Evolutionary conservation across 2,329 filamentous ascomycete genomes (phyloP), one percentile per base, ranked within the genome.

Genomic region (Penicillium sp.): DNA sequence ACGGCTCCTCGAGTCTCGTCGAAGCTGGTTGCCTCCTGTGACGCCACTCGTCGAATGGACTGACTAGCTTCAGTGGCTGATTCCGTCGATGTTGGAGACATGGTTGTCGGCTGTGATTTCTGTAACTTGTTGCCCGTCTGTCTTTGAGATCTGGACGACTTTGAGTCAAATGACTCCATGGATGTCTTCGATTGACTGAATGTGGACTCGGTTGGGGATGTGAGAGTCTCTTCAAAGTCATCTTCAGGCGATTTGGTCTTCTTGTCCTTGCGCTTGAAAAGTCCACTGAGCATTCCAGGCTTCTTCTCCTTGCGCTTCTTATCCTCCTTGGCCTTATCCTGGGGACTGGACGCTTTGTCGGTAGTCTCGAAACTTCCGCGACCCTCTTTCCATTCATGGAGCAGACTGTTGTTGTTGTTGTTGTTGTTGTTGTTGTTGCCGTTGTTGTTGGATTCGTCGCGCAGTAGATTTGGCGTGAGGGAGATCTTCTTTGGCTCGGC

Each of bases 401-500:
- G 56, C 26, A 68, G 56, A n/a, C 53, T 42, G 19, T 42, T 42
- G 19, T 10, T 42, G 10, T 22, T 42, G 19, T 27, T 49, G 21
- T 56, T 65, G 47, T 57, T 66, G 58, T 62, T 74, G 11, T 42
- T 42, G 19, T 10, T 42, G 10, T 22, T 42, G 19, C 33, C 49
- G 21, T 56, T 65, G 47, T 57, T 66, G 58, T 62, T 74, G 11
- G 79, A 79, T 62, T 97, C 93, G 64, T 98, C 93, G 43, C 93
- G 87, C 42, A 98, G 79, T 52, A 99, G 78, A 65, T 96, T 96
- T 1, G 95, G 95, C 3, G 95, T 99, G 45, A 99, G 84, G 0
- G 93, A 96, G 65, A 99, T 98, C 79, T 98, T 98, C 75, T 96
- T 92, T 3, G 95, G 97, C 75, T 98, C 95, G 37, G 91, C 89